Base-by-base conservation (phyloP, 1,284 basidiomycete genomes). In the Limonomyces culmigenus region DNA sequence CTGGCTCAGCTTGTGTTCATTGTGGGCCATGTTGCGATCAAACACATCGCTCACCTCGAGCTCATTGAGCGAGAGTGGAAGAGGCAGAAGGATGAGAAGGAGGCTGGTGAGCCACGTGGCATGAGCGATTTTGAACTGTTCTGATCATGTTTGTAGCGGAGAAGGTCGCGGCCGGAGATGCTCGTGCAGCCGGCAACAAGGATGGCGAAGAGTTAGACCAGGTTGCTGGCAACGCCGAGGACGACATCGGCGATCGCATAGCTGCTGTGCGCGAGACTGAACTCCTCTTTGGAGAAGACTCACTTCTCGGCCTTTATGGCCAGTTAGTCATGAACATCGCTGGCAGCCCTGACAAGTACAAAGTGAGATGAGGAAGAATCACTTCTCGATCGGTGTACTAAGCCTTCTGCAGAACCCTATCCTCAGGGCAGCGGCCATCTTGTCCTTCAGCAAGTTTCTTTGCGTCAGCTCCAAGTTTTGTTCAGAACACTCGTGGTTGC, bases 1-100 rank as follows among this genome's bases (percentile, higher is more conserved):
- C 67, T 98, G 13, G 85, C 83, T 38, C 92, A 97, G 51, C 67
- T 97, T 14, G 62, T 98, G 5, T 98, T 97, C 51, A 70, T 87
- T 29, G 89, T 96, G 4, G 95, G 93, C 0, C 93, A 98, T 53
- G 84, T 95, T 14, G 89, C 91, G 4, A 86, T 98, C 58, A 97
- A 97, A 56, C 91, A 98, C 43, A 88, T 97, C 39, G 91, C 95
- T 17, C 95, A 89, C 52, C 71, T 98, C 20, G 93, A 98, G 55
- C 65, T 96, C 31, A 83, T 97, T n/a, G 93, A 98, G 56, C 66
- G 92, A 27, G 93, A 98, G 52, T 85, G 86, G 74, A 98, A 98
- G 60, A 65, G 91, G 12, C 79, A 93, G 54, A 97, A 96, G 59
- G 88, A 93, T 38, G 87, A 87, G 51, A 78, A 73, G 40, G 77